Percentiles rank a stretch among this genome's conserved stretches.
phyloP scores from a whole-genome alignment of 129 eudicot species.

The Artemisia argyi region DNA sequence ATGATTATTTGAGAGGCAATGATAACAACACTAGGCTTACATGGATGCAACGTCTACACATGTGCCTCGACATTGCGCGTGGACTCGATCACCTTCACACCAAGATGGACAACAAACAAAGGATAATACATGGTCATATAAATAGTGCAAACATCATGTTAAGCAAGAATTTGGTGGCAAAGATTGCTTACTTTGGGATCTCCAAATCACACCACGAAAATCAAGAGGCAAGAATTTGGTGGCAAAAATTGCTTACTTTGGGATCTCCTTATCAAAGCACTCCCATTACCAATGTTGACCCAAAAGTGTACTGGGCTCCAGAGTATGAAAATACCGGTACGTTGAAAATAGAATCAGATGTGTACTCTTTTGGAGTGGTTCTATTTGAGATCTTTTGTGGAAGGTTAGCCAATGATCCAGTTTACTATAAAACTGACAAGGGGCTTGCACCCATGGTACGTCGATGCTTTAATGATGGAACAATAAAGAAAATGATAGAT shows the following conservation, averaged over 20 bases:
- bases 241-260: constrained; percentile 21
- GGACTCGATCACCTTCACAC: constrained; percentile 14
- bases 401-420: constrained; percentile 6
- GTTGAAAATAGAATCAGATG: neutral
- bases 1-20: neutral
- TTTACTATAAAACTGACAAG: neutral
- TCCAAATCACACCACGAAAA: neutral
- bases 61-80: constrained; percentile 12
- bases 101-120: neutral
- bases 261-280: neutral
- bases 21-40: neutral
- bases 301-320: constrained; percentile 8
- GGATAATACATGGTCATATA: constrained; percentile 4
- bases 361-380: constrained; percentile 14
- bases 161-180: constrained; percentile 1
- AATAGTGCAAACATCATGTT: constrained; percentile 6
- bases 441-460: neutral
- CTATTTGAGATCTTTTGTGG: constrained; percentile 9
- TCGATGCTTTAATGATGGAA: neutral
- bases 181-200: constrained; percentile 18
- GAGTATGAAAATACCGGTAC: neutral
- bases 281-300: neutral
- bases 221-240: constrained; percentile 3
- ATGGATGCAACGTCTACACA: constrained; percentile 11
- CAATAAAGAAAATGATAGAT: neutral